Evolutionary conservation across 2,329 filamentous ascomycete species (phyloP).

Genomic region (Phaeoacremonium minimum): DNA sequence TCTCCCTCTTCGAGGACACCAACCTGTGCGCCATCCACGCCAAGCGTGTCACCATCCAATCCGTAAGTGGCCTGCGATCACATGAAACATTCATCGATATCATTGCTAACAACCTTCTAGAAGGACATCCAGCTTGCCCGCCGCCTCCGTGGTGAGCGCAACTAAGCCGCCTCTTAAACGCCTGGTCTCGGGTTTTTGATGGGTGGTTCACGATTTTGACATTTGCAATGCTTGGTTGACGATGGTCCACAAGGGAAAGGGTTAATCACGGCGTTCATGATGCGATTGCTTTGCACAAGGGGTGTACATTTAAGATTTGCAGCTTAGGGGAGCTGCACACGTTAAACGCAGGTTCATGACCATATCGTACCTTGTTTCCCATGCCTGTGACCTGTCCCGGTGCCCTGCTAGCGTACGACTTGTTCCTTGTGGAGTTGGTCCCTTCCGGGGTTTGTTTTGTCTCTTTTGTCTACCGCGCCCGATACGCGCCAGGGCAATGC

Average conservation of each 20-base stretch:
- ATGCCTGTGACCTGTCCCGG: slow-evolving; percentile 2
- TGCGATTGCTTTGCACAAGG: slow-evolving; percentile 31
- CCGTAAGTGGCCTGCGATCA: slow-evolving; percentile 42
- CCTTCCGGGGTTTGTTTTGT: too few relatives aligned
- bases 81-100: not conserved
- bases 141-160: slow-evolving; percentile 89
- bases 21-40: slow-evolving; percentile 98
- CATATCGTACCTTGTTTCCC: slow-evolving; percentile 8
- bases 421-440: too few relatives aligned
- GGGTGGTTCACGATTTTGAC: slow-evolving; percentile 33
- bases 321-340: slow-evolving; percentile 27
- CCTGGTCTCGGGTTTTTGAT: slow-evolving; percentile 9
- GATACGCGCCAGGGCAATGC: too few relatives aligned
- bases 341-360: slow-evolving; percentile 29
- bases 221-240: slow-evolving; percentile 36
- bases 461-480: too few relatives aligned
- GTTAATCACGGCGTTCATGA: slow-evolving; percentile 35
- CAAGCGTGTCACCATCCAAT: slow-evolving; percentile 98
- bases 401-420: not conserved
- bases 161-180: slow-evolving; percentile 47
- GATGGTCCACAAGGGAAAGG: slow-evolving; percentile 26
- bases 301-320: slow-evolving; percentile 33
- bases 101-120: slow-evolving; percentile 32
- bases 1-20: slow-evolving; percentile 97
- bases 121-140: slow-evolving; percentile 98